These are phyloP conservation scores for Cardiospermum halicacabum DNA, from an alignment of 345 rosid genomes.

Conservation along the genomic window DNA sequence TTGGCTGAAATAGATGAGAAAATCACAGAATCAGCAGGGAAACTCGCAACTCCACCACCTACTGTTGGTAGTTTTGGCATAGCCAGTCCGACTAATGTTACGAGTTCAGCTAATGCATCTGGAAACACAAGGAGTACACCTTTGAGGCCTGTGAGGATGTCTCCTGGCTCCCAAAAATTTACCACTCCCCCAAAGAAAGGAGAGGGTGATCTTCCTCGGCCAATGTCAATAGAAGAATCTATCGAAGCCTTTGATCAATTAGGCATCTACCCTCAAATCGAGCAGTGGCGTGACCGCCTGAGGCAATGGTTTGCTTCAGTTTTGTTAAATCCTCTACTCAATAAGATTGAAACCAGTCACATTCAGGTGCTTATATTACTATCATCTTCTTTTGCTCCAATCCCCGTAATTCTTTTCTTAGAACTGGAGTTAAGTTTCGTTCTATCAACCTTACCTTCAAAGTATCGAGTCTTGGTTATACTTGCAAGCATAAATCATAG, in stretches of 20 bases:
- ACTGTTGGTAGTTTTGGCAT: constrained; percentile 57
- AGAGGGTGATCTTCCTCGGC: constrained; percentile 84
- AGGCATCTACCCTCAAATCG: constrained; percentile 89
- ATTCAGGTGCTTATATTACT: constrained; percentile 49
- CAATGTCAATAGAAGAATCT: constrained; percentile 89
- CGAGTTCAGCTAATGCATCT: constrained; percentile 68
- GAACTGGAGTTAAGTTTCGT: neutral
- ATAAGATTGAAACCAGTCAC: constrained; percentile 83
- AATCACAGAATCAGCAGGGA: constrained; percentile 72
- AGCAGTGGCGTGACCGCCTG: constrained; percentile 82
- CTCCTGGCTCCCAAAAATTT: constrained; percentile 94
- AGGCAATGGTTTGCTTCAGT: constrained; percentile 94
- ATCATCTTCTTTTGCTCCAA: neutral
- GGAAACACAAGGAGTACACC: constrained; percentile 88
- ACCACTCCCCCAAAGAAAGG: constrained; percentile 95
- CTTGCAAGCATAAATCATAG: neutral
- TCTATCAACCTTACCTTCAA: neutral
- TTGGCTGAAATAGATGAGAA: constrained; percentile 76
- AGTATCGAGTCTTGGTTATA: neutral
- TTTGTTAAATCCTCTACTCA: constrained; percentile 68
- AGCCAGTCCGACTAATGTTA: constrained; percentile 61
- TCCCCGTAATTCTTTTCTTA: neutral
- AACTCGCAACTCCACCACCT: constrained; percentile 72
- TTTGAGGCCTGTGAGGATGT: constrained; percentile 86
- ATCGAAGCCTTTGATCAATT: constrained; percentile 71